phyloP scores from a whole-genome alignment of 2,329 filamentous ascomycete species.

The Trichophyton equinum region DNA sequence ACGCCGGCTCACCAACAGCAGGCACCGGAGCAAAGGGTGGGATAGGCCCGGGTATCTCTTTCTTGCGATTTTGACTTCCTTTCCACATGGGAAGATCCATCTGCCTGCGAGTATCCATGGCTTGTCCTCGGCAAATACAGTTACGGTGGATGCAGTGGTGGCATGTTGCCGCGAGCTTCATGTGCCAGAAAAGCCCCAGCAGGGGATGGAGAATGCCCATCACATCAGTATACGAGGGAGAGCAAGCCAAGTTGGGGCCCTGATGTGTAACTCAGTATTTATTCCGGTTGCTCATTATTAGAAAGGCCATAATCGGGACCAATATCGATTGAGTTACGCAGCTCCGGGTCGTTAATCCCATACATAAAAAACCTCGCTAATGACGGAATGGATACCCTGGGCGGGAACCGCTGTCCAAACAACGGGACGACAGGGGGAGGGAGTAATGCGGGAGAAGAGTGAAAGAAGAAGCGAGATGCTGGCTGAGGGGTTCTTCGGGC shows the following conservation, averaged over 20 bases:
- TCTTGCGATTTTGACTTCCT: neutral
- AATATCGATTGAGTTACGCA: neutral
- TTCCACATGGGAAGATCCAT: slow-evolving; percentile 1
- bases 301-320: too few relatives aligned
- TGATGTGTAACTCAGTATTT: neutral
- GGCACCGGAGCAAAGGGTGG: neutral
- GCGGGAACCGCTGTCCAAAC: too few relatives aligned
- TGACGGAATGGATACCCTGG: too few relatives aligned
- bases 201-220: neutral
- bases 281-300: too few relatives aligned
- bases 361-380: too few relatives aligned
- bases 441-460: too few relatives aligned
- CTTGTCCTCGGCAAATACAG: neutral
- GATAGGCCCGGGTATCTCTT: neutral
- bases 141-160: neutral
- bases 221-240: neutral
- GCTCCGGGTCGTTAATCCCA: neutral
- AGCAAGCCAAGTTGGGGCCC: neutral
- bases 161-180: neutral
- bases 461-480: too few relatives aligned
- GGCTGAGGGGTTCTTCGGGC: too few relatives aligned
- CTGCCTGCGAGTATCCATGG: neutral
- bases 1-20: neutral
- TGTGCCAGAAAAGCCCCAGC: neutral
- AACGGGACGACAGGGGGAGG: too few relatives aligned